Base-by-base conservation (phyloP, 352 stramenopile genomes). In the Globisporangium heterothallicum region DNA sequence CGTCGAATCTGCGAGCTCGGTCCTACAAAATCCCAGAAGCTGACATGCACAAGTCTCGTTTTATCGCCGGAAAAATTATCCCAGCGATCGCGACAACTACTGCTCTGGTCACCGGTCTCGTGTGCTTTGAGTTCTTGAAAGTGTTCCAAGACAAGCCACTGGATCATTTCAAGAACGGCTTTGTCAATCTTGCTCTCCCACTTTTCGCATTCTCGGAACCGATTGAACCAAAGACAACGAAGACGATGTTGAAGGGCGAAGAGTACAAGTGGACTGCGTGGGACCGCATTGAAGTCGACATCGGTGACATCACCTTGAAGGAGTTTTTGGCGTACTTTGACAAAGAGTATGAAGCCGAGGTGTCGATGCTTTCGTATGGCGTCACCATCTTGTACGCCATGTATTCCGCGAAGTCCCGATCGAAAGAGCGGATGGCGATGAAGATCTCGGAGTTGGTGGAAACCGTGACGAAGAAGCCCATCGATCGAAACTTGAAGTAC, bases 51-150 rank as follows among this genome's bases (percentile, higher is more conserved):
- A 93, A 97, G 49, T 98, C 95, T 26, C 95, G 97, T 46, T 97
- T 98, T 27, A 99, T 99, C 74, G 97, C 97, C n/a, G 97, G 97
- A 46, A 98, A 98, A 65, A 99, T 99, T 66, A 99, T 99, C 57
- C 97, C 97, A 10, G 97, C 97, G 14, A 99, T 99, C 68, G 97
- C 97, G 19, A 99, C 97, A 34, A 99, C 97, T 8, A 99, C 97
- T 13, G 96, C 97, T 16, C 74, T 99, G 30, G 97, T 99, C 27
- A 98, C 97, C 0, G 97, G 97, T 32, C 79, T 99, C 5, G 94
- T 99, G 59, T 99, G 95, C 68, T 92, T 99, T 53, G 97, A 99
- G 63, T 86, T 99, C 40, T 86, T 98, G 61, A 99, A 99, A 65
- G 79, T 88, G n/a, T 83, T 93, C 63, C 82, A 94, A 50, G 54